These are phyloP conservation scores for Verticillium tricorpus DNA, from an alignment of 2,329 filamentous ascomycete genomes.

Conservation along the genomic window DNA sequence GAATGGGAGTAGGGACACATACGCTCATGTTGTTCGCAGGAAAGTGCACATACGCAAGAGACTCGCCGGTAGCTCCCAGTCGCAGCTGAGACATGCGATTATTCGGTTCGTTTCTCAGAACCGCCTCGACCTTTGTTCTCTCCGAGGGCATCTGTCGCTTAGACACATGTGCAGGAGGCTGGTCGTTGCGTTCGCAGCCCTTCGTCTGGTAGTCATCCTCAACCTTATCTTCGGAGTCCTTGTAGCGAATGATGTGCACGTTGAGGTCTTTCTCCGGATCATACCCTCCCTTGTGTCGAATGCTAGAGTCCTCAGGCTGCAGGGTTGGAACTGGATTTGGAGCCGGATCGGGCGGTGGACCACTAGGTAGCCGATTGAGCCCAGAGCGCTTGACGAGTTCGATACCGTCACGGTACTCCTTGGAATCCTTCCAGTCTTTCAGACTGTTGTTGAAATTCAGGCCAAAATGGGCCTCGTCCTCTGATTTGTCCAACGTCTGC, in stretches of 20 bases:
- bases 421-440: neutral
- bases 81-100: neutral
- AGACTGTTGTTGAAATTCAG: neutral
- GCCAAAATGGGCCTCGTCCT: neutral
- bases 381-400: neutral
- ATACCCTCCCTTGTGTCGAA: neutral
- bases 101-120: neutral
- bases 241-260: conserved; percentile 3
- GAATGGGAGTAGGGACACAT: conserved; percentile 1
- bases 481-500: no score
- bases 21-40: conserved; percentile 28
- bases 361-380: neutral
- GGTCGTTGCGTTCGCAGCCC: neutral
- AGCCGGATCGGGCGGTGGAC: neutral
- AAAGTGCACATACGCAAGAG: conserved; percentile 22
- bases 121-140: neutral
- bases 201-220: neutral
- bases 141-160: neutral
- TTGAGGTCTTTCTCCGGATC: conserved; percentile 2
- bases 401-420: neutral
- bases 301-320: neutral
- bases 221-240: neutral
- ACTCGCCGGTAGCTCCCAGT: neutral
- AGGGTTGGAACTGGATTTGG: neutral
- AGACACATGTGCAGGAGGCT: neutral